phyloP scores from a whole-genome alignment of 108 stramenopile species.

The Cafeteria roenbergensis region DNA sequence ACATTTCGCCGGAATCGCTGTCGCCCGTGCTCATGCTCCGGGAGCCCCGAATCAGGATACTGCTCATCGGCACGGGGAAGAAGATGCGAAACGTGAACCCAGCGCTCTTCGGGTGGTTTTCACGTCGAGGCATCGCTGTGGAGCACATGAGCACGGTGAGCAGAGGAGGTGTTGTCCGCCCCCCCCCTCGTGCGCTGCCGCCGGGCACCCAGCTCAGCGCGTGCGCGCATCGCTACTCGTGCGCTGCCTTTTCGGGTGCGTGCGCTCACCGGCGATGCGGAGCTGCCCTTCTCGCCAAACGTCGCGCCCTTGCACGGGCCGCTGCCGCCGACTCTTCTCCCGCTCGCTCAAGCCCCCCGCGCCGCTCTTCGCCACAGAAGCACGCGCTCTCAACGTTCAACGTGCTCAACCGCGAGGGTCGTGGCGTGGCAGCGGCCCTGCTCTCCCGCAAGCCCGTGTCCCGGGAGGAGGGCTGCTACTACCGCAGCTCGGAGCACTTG shows the following conservation, averaged over 20 bases:
- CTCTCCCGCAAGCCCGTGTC: background rate
- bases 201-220: too few species aligned
- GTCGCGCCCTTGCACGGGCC: too few species aligned
- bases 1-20: background rate
- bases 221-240: slow-evolving; percentile 1
- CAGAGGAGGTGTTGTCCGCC: background rate
- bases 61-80: slow-evolving; percentile 4
- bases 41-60: background rate
- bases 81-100: slow-evolving; percentile 2
- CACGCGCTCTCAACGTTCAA: slow-evolving; percentile 4
- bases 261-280: too few species aligned
- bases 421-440: slow-evolving; percentile 1
- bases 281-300: too few species aligned
- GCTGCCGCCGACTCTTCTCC: too few species aligned
- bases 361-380: too few species aligned
- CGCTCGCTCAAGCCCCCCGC: too few species aligned
- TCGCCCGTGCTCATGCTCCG: background rate
- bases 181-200: too few species aligned
- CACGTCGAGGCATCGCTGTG: background rate
- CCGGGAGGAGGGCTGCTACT: background rate
- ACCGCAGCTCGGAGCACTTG: too few species aligned
- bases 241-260: background rate
- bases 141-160: slow-evolving; percentile 1
- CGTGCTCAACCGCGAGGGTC: slow-evolving; percentile 1
- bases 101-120: background rate